Conservation (phyloP, 495 filamentous ascomycete genomes). For the Margaritispora aquatica region DNA sequence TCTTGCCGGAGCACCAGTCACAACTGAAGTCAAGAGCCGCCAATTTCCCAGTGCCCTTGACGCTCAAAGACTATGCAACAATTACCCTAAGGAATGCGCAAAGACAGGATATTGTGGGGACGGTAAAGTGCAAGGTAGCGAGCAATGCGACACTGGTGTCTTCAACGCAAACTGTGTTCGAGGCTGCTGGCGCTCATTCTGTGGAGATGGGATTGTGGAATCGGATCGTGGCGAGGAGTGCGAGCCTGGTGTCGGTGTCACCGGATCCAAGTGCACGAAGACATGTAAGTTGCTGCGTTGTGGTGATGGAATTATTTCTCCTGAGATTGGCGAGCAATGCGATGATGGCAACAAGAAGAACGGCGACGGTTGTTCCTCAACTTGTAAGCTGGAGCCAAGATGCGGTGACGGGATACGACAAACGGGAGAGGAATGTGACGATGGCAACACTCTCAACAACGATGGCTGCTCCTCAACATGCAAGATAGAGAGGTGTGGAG, state of each 20-base stretch:
- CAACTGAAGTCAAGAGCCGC: not conserved
- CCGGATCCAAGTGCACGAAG: not conserved
- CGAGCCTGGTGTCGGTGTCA: not conserved
- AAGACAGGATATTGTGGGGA: not conserved
- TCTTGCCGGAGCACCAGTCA: not conserved
- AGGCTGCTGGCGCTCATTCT: not conserved
- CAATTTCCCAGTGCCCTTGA: not conserved
- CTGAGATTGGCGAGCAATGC: not conserved
- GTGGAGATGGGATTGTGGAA: not conserved
- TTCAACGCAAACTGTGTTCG: not conserved
- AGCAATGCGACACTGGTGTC: not conserved
- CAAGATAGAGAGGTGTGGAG: not conserved
- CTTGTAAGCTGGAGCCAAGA: not conserved
- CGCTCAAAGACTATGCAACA: not conserved
- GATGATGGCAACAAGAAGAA: not conserved
- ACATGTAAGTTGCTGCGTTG: not conserved
- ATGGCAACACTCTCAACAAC: not conserved
- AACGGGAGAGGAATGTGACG: not conserved
- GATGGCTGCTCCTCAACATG: not conserved
- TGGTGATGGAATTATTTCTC: not conserved
- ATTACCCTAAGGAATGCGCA: not conserved
- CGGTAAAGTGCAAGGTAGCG: not conserved
- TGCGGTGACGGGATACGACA: not conserved
- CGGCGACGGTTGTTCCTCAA: not conserved
- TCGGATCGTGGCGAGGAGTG: not conserved